phyloP scores from a whole-genome alignment of 345 rosid genomes.

The Gossypium longicalyx region DNA sequence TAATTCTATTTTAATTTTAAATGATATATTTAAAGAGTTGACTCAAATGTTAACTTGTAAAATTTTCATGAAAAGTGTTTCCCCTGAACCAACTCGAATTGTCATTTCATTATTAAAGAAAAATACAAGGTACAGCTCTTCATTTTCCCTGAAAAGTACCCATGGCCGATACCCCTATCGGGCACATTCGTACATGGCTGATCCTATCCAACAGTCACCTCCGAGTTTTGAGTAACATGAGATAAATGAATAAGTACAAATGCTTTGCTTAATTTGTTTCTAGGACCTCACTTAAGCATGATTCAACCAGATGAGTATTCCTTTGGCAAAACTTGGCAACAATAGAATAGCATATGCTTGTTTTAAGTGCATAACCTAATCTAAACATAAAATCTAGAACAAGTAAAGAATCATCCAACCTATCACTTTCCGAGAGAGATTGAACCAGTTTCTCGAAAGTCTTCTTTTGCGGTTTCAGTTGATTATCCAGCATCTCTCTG shows the following conservation, averaged over 20 bases:
- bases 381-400: constrained; percentile 25
- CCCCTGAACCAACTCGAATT: neutral
- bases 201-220: too few species aligned
- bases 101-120: neutral
- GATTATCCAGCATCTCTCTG: constrained; percentile 25
- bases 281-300: neutral
- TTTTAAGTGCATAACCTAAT: constrained; percentile 24
- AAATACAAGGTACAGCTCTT: too few species aligned
- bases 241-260: neutral
- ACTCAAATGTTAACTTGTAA: too few species aligned
- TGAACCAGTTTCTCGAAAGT: constrained; percentile 26
- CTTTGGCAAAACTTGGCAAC: neutral
- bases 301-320: neutral
- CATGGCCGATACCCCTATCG: too few species aligned
- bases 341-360: constrained; percentile 21
- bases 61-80: too few species aligned
- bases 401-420: constrained; percentile 35
- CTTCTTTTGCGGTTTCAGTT: constrained; percentile 21
- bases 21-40: neutral
- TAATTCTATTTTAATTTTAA: too few species aligned
- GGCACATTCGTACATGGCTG: too few species aligned
- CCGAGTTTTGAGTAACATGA: too few species aligned
- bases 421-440: constrained; percentile 22
- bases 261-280: neutral
- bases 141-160: too few species aligned